These are phyloP conservation scores for Cutaneotrichosporon cavernicola DNA, from an alignment of 1,284 basidiomycete genomes.

Conservation along the genomic window DNA sequence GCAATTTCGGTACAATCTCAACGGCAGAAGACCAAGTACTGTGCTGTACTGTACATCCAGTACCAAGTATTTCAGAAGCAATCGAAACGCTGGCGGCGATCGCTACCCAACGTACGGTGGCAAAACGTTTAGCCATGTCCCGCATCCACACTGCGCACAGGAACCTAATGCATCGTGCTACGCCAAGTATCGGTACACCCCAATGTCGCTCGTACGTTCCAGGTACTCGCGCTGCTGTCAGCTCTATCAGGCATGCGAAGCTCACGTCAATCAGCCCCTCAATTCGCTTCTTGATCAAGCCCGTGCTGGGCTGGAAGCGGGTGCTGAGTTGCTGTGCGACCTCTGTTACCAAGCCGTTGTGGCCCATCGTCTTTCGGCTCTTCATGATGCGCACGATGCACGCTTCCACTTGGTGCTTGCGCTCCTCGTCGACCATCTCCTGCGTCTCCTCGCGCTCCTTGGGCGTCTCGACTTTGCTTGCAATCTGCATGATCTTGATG, in stretches of 20 bases:
- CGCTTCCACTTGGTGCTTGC: constrained; percentile 89
- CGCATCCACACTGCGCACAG: background rate
- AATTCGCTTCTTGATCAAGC: constrained; percentile 88
- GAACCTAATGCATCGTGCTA: constrained; percentile 17
- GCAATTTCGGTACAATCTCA: background rate
- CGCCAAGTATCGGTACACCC: constrained; percentile 49
- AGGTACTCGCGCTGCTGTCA: constrained; percentile 49
- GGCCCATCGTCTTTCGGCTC: constrained; percentile 81
- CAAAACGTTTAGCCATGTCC: no score
- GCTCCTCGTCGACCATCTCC: constrained; percentile 87
- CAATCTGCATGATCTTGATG: constrained; percentile 92
- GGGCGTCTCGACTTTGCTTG: constrained; percentile 76
- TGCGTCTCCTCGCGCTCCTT: constrained; percentile 90
- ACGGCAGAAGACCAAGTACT: background rate
- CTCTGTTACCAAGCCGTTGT: constrained; percentile 88
- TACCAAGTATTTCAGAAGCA: background rate
- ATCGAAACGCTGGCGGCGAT: background rate
- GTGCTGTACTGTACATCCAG: no score
- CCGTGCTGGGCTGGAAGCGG: constrained; percentile 82
- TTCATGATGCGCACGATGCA: constrained; percentile 99
- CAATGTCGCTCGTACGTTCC: constrained; percentile 47
- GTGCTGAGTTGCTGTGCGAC: constrained; percentile 79
- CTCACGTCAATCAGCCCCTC: constrained; percentile 88
- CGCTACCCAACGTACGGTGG: background rate
- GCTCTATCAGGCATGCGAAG: constrained; percentile 2